Evolutionary conservation across 2,329 filamentous ascomycete species (phyloP), one percentile per base, ranked within the genome.

Genomic region (Neofusicoccum cordaticola): DNA sequence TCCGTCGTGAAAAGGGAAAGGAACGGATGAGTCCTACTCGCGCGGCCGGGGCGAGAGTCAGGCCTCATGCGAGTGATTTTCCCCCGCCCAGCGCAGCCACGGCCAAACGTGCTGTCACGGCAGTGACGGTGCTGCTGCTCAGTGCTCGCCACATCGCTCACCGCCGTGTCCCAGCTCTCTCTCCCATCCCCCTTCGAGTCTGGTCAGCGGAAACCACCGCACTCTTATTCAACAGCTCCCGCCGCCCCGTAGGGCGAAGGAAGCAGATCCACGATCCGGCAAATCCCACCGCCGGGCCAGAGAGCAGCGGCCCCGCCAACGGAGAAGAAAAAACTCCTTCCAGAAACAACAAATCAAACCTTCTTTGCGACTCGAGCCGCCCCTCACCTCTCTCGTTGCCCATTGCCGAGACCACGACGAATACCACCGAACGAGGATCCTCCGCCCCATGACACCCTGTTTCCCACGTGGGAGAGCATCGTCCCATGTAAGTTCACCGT

Each of bases 201-300:
- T 37, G 56, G 56, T 22, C 27, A 19, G 56, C 56, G 56, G 56
- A 35, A 60, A 15, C 56, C 56, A 60, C 56, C 56, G 56, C 56
- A 27, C 34, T 31, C 31, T 47, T 19, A 17, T 52, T 47, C 17
- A 44, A n/a, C 22, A 22, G 31, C 41, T 47, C n/a, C 41, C 56
- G 56, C 51, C 22, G 17, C 56, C 41, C 56, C 42, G 27, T 60
- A 60, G 42, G 56, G 56, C 56, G 37, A 34, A 15, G 31, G n/a
- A 22, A 37, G 42, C 27, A 22, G 27, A 47, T 47, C 41, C 47
- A 35, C 31, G 41, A 60, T 47, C 42, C 41, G 56, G 56, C 53
- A 47, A 47, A 39, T 47, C 56, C 56, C 56, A 47, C 22, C n/a
- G 37, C 22, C 19, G 8, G 6, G 17, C 35, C 56, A 17, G 15